Percentiles rank a stretch among this genome's conserved stretches.
Evolutionary conservation across 78 protist species (phyloP).

Genomic region (Monocercomonoides exilis): DNA sequence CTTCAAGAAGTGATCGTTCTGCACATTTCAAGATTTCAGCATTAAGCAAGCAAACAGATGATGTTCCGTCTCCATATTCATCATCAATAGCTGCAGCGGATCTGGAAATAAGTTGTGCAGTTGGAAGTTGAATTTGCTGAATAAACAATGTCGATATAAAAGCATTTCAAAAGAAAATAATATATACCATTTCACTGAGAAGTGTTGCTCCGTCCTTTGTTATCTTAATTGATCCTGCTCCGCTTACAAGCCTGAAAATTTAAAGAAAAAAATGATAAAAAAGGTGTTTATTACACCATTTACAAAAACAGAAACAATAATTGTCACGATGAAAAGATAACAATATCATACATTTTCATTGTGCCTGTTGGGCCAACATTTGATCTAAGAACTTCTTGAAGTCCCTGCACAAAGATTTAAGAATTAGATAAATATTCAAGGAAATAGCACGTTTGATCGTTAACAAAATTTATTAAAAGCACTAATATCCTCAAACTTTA

Average conservation of each 20-base stretch:
- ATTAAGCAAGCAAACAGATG: slow-evolving; percentile 84
- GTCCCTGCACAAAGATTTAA: slow-evolving; percentile 63
- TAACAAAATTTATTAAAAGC: neutral
- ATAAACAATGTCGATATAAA: neutral
- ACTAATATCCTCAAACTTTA: too few species aligned
- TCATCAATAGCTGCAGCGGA: slow-evolving; percentile 99
- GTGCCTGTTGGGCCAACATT: slow-evolving; percentile 99
- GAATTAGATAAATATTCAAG: neutral
- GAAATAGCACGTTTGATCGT: neutral
- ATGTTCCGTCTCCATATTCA: slow-evolving; percentile 98
- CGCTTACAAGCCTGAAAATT: slow-evolving; percentile 76
- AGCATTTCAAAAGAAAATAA: slow-evolving; percentile 2
- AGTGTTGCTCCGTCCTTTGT: slow-evolving; percentile 98
- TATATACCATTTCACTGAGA: slow-evolving; percentile 82
- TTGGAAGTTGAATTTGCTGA: slow-evolving; percentile 96
- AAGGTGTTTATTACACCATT: neutral
- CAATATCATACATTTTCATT: slow-evolving; percentile 70
- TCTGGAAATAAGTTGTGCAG: slow-evolving; percentile 95
- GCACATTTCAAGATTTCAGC: slow-evolving; percentile 91
- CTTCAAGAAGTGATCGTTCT: slow-evolving; percentile 77
- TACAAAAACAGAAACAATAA: neutral
- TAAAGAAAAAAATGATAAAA: neutral
- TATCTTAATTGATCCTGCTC: slow-evolving; percentile 91
- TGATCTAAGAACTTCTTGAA: slow-evolving; percentile 80
- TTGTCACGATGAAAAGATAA: neutral